Conservation (phyloP, 352 stramenopile species). For the Phytophthora sp. region DNA sequence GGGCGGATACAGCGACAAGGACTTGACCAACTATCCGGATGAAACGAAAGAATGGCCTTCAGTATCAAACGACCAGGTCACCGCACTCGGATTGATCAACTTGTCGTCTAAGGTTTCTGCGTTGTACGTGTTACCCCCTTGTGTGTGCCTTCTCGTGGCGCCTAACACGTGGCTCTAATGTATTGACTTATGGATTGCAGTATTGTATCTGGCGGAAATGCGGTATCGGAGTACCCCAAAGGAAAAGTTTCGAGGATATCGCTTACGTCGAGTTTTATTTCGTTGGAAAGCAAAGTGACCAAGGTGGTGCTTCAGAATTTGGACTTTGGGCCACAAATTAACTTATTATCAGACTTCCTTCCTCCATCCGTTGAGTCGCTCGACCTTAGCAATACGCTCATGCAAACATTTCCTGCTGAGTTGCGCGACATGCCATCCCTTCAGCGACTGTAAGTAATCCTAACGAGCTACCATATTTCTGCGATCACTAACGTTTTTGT, state of each 20-base stretch:
- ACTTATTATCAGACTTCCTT: background rate
- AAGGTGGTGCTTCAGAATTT: slow-evolving; percentile 8
- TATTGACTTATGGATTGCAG: slow-evolving; percentile 6
- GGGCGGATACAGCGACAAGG: slow-evolving; percentile 12
- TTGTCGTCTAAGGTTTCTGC: slow-evolving; percentile 20
- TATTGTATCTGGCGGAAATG: slow-evolving; percentile 24
- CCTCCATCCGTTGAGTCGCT: background rate
- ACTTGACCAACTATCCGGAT: slow-evolving; percentile 15
- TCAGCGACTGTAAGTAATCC: background rate
- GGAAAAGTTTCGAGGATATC: slow-evolving; percentile 36
- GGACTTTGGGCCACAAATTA: background rate
- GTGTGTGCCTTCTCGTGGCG: no score
- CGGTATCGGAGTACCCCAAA: slow-evolving; percentile 27
- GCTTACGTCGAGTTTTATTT: slow-evolving; percentile 25
- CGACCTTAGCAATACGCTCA: background rate
- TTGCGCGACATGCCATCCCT: background rate
- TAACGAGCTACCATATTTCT: background rate
- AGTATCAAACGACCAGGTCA: slow-evolving; percentile 33
- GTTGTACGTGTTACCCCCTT: no score
- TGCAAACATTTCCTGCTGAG: background rate
- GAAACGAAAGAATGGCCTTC: slow-evolving; percentile 31
- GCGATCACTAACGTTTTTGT: background rate
- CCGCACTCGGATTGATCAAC: slow-evolving; percentile 17
- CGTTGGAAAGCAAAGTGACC: slow-evolving; percentile 16
- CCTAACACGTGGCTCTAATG: no score